Evolutionary conservation across 2,329 filamentous ascomycete species (phyloP), one percentile per base, ranked within the genome.

Genomic region (Pseudogymnoascus sp.): DNA sequence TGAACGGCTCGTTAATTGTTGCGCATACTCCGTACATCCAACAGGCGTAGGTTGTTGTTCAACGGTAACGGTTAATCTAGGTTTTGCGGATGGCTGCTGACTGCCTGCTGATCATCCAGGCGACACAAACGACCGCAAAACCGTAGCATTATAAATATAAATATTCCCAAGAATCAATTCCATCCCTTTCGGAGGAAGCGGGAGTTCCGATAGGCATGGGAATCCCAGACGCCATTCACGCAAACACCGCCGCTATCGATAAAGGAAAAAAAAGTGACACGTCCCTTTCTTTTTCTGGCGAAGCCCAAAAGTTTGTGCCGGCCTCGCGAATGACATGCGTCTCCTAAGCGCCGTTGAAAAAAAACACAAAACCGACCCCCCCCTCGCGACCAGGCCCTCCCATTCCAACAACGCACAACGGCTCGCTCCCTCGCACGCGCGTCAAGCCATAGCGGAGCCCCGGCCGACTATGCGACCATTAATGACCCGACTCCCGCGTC

Each of bases 11-110:
- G 14, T 31, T 53, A 16, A 11, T 31, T 53, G 24, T 53, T 53
- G 14, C 43, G 24, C n/a, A n/a, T n/a, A n/a, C n/a, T n/a, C n/a
- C n/a, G n/a, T n/a, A n/a, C 24, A 31, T 31, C 6, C 24, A 53
- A 53, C 43, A 31, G 14, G 14, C 8, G 12, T 10, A 53, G 43
- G 43, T 31, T 53, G 43, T 6, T 26, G 43, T 31, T 53, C 43
- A 53, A 53, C 24, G 43, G 24, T n/a, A 50, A 50, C 43, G 43
- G 43, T 16, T 53, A 53, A 53, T 53, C 43, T 53, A 53, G 26
- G 43, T 53, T 53, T 53, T 28, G 43, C 43, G 43, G 43, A 53
- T 31, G 43, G 43, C 24, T 31, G 43, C 24, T 53, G 43, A 53
- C 43, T 50, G 43, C 24, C 14, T 28, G 43, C 22, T 50, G 43